Base-by-base conservation (phyloP, 176 grass and related monocot genomes). In the Oryza rufipogon region DNA sequence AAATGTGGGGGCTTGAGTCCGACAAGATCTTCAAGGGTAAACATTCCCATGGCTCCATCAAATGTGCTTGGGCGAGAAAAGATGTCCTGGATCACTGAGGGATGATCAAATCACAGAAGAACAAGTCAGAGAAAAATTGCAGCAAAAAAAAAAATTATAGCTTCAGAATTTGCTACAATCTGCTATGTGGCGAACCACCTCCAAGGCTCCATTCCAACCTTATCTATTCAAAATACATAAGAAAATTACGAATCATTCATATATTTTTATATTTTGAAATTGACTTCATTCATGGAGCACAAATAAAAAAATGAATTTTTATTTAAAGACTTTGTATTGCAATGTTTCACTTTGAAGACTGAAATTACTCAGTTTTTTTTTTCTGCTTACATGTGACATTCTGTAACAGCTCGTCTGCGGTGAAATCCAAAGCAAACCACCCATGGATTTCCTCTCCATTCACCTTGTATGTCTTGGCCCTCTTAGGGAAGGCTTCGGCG, bases 61-160 rank as follows among this genome's bases (percentile, higher is more conserved):
- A 99, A 99, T 86, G 91, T 84, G 69, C 96, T 96, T 69, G 96
- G 91, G 75, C 93, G 93, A 83, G 96, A 94, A 81, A 96, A 99
- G 73, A 92, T 89, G 79, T 71, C 94, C 84, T 99, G 93, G 56
- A 91, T 73, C 86, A 92, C 96, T 95, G 82, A 77, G 72, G 64
- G 44, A 83, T 22, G 34, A 86, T 83, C 72, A 90, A 58, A 70
- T 30, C 12, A 80, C 44, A 83, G 13, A 12, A 82, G 58, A 64
- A 54, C 48, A 75, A 70, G 41, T 71, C 41, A 90, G 45, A 48
- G 71, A 16, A 81, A 63, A 39, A 22, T 78, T 61, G 42, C 28
- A 32, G 66, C 42, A 46, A 42, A 30, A 79, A 60, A 28, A 71
- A 9, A 7, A 2, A 44, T 44, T 41, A 52, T 54, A 54, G 26